Base-by-base conservation (phyloP, 345 rosid genomes). In the Populus tremula region DNA sequence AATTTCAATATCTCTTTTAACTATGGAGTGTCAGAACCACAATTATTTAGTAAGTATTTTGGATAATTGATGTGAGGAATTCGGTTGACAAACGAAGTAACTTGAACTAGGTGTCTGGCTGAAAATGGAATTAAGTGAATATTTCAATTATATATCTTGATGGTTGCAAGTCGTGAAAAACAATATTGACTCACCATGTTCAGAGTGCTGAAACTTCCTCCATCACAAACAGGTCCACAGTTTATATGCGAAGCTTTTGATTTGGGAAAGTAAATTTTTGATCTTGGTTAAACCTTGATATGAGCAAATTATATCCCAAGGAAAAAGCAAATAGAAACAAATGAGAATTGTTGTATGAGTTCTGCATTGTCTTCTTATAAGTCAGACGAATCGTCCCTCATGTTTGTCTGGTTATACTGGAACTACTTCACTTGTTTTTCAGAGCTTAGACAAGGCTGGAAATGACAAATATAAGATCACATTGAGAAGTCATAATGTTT, bases 401-500 rank as follows among this genome's bases (percentile, higher is more conserved):
- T 63, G 27, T 6, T 25, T 14, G 64, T 73, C 63, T 62, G 56
- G 2, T 23, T 76, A 31, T 66, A 2, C 23, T 66, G 76, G 43
- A 62, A 31, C 78, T 80, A 47, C 29, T 45, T 77, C 77, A 69
- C 74, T 82, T 72, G 50, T 41, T 77, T 66, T 82, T 75, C 91
- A 96, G 99, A 84, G 87, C 81, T 89, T 96, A 77, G 94, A 89
- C 25, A 87, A 85, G 81, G 88, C 71, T 83, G 92, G 83, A 80
- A 87, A 82, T 77, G 89, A 90, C 43, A 88, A 85, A 86, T 89
- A 88, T 85, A 92, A 87, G 86, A 80, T 95, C 82, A 85, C 84
- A 43, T 82, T 93, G 85, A 90, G 88, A 85, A 89, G 91, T 75
- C 80, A 82, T 83, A 87, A 90, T 77, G 90, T 92, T 76, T 88